These are phyloP conservation scores for Saccharum spontaneum DNA, from an alignment of 176 grass and related monocot species.

Conservation along the genomic window DNA sequence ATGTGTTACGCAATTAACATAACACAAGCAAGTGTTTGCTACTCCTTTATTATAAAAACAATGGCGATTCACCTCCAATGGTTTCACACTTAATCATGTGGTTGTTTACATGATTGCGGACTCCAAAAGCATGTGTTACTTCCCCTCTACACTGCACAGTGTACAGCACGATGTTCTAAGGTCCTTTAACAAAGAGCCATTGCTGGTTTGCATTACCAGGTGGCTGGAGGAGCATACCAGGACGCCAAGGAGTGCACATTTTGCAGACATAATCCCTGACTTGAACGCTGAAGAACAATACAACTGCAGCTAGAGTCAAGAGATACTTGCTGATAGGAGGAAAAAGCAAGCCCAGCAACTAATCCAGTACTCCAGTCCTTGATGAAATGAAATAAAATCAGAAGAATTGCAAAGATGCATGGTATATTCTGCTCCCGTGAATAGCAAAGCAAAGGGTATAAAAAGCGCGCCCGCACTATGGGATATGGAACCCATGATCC, in stretches of 20 bases:
- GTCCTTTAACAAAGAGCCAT: background rate
- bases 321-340: background rate
- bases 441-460: constrained; percentile 15
- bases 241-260: background rate
- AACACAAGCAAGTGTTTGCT: background rate
- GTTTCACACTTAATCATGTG: constrained; percentile 2
- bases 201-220: background rate
- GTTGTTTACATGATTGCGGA: background rate
- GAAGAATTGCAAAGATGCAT: constrained; percentile 7
- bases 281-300: background rate
- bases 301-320: background rate
- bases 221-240: background rate
- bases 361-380: background rate
- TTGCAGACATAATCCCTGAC: background rate
- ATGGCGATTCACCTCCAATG: background rate
- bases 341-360: background rate
- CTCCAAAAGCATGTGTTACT: constrained; percentile 15
- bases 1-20: background rate
- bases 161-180: background rate
- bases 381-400: background rate
- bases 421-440: background rate
- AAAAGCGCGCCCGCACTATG: background rate
- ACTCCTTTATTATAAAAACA: background rate
- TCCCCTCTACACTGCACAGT: background rate
- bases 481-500: constrained; percentile 23